Base-by-base conservation (phyloP, 306 rosid genomes). In the Begonia loranthoides region DNA sequence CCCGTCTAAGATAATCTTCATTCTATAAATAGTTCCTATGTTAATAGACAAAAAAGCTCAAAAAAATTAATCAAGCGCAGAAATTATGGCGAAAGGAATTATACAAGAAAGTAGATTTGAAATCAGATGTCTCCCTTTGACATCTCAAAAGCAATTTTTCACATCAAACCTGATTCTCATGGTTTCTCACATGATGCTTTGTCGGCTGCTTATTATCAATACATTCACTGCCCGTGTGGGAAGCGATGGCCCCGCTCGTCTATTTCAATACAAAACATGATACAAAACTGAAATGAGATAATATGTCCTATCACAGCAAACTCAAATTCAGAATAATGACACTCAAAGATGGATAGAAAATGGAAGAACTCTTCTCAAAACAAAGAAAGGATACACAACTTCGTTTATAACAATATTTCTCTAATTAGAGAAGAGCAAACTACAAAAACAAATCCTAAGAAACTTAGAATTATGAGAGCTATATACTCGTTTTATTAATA, bases 221-320 rank as follows among this genome's bases (percentile, higher is more conserved):
- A 77, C 86, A 69, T 77, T 4, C 74, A 54, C 60, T 70, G 70
- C 66, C 70, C 79, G 43, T 46, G 78, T 1, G 76, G 67, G 56
- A 77, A 78, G 64, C 64, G 83, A 64, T 46, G 73, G 55, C 79
- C 76, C 54, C 73, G 81, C 62, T 73, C 81, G 15, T 77, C 90
- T 81, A 76, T 65, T 55, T 54, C 41, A 67, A 63, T 54, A 51
- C 46, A 51, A 61, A 47, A 24, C 34, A 24, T 24, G 34, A 6
- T 24, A 24, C 34, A 24, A 24, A 22, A 28, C 6, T 28, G 36
- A 28, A 28, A 28, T 28, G 36, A 28, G 36, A 28, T 28, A 28
- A 28, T 19, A 19, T 28, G 36, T 28, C 9, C 36, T 28, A 7
- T 28, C 9, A 28, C 36, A 28, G 36, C 36, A 28, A 28, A 28